Evolutionary conservation across 1,139 yeast genomes (phyloP), one percentile per base, ranked within the genome.

Genomic region (Kodamaea plutei): DNA sequence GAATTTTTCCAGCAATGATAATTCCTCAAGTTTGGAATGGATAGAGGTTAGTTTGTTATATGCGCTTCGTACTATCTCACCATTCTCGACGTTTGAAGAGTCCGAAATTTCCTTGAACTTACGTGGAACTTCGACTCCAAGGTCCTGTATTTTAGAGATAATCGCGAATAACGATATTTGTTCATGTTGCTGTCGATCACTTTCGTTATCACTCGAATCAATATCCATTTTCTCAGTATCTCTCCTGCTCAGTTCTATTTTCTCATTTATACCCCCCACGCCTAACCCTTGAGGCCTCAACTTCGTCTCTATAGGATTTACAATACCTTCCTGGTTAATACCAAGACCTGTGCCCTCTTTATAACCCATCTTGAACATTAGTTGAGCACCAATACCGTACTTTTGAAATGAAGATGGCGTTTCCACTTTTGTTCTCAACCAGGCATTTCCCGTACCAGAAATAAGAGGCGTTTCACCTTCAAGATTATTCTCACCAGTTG

Each of bases 291-390:
- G 65, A 0, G 87, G 85, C 25, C 93, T 60, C 25, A 74, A 51
- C 38, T 72, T 69, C 7, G 87, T 82, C 39, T 82, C 81, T 8
- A 91, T 79, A 0, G 97, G 97, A 12, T 72, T 73, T 0, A 73
- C 70, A 2, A 87, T 85, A 23, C 98, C 98, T 31, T 69, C 69
- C 1, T 79, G 77, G 14, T 67, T 58, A 4, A 62, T 58, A 1
- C 98, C 98, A 14, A 91, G 68, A 0, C 97, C 97, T 41, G 73
- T 65, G 0, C 98, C 98, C 25, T 73, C 73, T 10, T 69, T 68
- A 52, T 87, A 89, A 0, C 98, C 98, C 97, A 91, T 89, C 44
- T 78, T 73, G 48, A 77, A 68, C 64, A 91, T 56, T 31, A 91
- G 61, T 32, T 72, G 61, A 2, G 96, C 96, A 20, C 97, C 98